These are phyloP conservation scores for Tolypocladium paradoxum DNA, from an alignment of 2,329 filamentous ascomycete species.

Conservation along the genomic window DNA sequence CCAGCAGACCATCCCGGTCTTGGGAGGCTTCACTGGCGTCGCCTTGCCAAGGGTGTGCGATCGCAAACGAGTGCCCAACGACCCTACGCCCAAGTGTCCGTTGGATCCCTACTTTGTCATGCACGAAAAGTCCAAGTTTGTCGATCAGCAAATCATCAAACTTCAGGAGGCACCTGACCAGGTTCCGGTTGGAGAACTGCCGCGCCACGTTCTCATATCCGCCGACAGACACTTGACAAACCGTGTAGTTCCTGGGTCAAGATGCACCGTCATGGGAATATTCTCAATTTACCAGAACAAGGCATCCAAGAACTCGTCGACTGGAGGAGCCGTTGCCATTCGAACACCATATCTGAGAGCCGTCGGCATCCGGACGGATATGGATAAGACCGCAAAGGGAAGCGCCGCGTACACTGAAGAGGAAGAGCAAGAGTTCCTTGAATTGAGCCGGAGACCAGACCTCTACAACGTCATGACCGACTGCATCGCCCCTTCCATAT, in stretches of 20 bases:
- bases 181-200: constrained; percentile 91
- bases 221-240: constrained; percentile 96
- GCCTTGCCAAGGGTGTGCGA: constrained; percentile 72
- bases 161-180: constrained; percentile 96
- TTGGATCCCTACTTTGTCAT: constrained; percentile 93
- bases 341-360: constrained; percentile 89
- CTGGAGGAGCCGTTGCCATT: constrained; percentile 79
- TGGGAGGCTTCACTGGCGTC: constrained; percentile 80
- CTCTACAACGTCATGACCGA: constrained; percentile 85
- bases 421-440: constrained; percentile 91
- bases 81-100: constrained; percentile 66
- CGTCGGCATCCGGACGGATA: constrained; percentile 81
- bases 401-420: constrained; percentile 80
- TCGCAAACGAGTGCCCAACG: constrained; percentile 51
- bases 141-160: constrained; percentile 97
- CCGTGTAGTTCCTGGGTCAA: constrained; percentile 84
- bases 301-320: constrained; percentile 63
- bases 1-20: constrained; percentile 57
- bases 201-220: constrained; percentile 86
- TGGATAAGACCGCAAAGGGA: constrained; percentile 82
- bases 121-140: constrained; percentile 88
- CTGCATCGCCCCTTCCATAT: constrained; percentile 95
- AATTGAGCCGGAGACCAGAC: constrained; percentile 82
- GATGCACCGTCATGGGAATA: constrained; percentile 92
- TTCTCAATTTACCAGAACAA: constrained; percentile 98